Percentiles rank a stretch among this genome's conserved stretches.
Evolutionary conservation across 495 filamentous ascomycete species (phyloP).

Genomic region (Cercophora scortea): DNA sequence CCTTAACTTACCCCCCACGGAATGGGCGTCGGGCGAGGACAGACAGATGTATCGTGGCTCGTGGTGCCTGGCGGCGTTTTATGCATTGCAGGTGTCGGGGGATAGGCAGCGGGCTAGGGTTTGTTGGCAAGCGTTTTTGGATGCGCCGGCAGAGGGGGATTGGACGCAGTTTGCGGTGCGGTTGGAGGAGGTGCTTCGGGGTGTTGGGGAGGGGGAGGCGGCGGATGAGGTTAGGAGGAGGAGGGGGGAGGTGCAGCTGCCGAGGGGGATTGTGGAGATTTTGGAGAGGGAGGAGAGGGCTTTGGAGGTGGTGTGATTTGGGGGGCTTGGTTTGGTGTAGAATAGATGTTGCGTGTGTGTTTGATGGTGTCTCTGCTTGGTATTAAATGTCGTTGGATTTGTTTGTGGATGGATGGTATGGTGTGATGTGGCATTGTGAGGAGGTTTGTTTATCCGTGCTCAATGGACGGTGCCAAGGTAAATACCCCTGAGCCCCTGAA

Average conservation of each 20-base stretch:
- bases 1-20: not conserved
- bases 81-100: not conserved
- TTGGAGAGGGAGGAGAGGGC: slow-evolving; percentile 9
- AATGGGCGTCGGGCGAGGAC: not conserved
- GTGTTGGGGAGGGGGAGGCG: not conserved
- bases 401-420: too few relatives aligned
- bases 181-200: slow-evolving; percentile 2
- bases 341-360: too few relatives aligned
- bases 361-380: too few relatives aligned
- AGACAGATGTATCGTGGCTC: slow-evolving; percentile 3
- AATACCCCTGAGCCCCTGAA: too few relatives aligned
- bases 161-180: slow-evolving; percentile 11
- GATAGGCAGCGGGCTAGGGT: not conserved
- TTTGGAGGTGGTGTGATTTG: not conserved
- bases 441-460: too few relatives aligned
- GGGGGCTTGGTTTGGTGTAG: too few relatives aligned
- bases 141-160: slow-evolving; percentile 2
- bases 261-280: slow-evolving; percentile 2
- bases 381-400: too few relatives aligned
- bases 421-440: too few relatives aligned
- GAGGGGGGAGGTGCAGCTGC: slow-evolving; percentile 1
- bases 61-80: slow-evolving; percentile 1
- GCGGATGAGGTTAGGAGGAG: slow-evolving; percentile 2
- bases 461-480: too few relatives aligned
- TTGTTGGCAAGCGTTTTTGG: not conserved